phyloP scores from a whole-genome alignment of 225 moss, liverwort and hornwort species.

The Lunularia cruciata region DNA sequence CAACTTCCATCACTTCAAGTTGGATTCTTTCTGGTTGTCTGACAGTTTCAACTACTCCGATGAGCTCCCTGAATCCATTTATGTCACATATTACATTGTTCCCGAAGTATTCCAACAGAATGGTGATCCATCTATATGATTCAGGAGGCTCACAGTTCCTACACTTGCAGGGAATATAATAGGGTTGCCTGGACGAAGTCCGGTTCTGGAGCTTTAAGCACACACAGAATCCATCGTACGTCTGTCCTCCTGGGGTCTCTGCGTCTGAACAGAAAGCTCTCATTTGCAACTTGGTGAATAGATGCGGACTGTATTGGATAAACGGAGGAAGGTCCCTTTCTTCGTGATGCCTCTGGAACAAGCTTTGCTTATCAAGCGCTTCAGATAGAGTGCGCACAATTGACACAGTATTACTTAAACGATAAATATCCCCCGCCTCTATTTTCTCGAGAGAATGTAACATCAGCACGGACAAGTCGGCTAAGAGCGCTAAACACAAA shows the following conservation, averaged over 20 bases:
- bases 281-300: constrained; percentile 35
- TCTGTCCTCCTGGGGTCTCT: neutral
- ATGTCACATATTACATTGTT: constrained; percentile 41
- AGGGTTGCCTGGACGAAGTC: constrained; percentile 11
- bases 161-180: constrained; percentile 36
- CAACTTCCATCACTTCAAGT: constrained; percentile 39
- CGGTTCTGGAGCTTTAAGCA: constrained; percentile 19
- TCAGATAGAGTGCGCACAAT: constrained; percentile 36
- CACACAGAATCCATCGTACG: neutral
- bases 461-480: constrained; percentile 36
- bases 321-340: constrained; percentile 34
- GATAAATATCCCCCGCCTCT: constrained; percentile 15
- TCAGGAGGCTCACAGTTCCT: constrained; percentile 39
- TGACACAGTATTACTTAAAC: constrained; percentile 27
- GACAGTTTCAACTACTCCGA: constrained; percentile 24
- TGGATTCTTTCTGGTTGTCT: constrained; percentile 29
- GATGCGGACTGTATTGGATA: constrained; percentile 39
- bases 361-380: constrained; percentile 31
- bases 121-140: constrained; percentile 36
- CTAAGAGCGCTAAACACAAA: constrained; percentile 38
- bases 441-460: constrained; percentile 28
- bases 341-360: constrained; percentile 40
- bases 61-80: constrained; percentile 42
- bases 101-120: constrained; percentile 43
- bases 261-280: constrained; percentile 2